Percentiles rank a stretch among this genome's conserved stretches.
phyloP scores from a whole-genome alignment of 176 grass and related monocot species.

The Chloris gayana region DNA sequence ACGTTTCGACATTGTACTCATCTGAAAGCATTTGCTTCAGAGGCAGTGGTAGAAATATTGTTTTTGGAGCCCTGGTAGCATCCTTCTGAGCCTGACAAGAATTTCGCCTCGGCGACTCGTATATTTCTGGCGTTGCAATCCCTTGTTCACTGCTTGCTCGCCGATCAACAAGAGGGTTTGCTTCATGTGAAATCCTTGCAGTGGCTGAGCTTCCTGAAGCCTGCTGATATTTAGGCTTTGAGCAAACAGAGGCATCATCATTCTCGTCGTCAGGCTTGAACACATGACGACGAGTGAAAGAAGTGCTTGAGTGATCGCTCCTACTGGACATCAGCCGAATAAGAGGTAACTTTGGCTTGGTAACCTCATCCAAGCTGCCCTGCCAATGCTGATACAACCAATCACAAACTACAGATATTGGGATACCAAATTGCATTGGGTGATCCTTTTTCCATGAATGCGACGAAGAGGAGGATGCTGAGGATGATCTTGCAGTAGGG shows the following conservation, averaged over 20 bases:
- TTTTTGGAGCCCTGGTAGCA: conserved; percentile 59
- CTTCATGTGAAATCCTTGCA: conserved; percentile 60
- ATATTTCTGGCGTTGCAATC: conserved; percentile 66
- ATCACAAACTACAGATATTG: conserved; percentile 80
- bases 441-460: conserved; percentile 81
- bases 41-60: conserved; percentile 79
- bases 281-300: conserved; percentile 62
- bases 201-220: conserved; percentile 65
- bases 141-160: conserved; percentile 65
- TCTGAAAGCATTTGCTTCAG: conserved; percentile 91
- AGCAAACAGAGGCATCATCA: conserved; percentile 53
- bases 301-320: conserved; percentile 67
- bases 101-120: conserved; percentile 65
- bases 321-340: conserved; percentile 64
- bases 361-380: conserved; percentile 88
- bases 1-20: conserved; percentile 56
- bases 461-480: conserved; percentile 61
- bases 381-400: conserved; percentile 96
- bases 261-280: conserved; percentile 64
- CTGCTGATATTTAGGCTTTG: conserved; percentile 61
- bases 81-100: conserved; percentile 55
- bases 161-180: conserved; percentile 66
- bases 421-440: conserved; percentile 76
- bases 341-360: conserved; percentile 76
- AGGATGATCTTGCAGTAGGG: conserved; percentile 60